Base-by-base conservation (phyloP, 805 yeast species). In the Hanseniaspora clermontiae region DNA sequence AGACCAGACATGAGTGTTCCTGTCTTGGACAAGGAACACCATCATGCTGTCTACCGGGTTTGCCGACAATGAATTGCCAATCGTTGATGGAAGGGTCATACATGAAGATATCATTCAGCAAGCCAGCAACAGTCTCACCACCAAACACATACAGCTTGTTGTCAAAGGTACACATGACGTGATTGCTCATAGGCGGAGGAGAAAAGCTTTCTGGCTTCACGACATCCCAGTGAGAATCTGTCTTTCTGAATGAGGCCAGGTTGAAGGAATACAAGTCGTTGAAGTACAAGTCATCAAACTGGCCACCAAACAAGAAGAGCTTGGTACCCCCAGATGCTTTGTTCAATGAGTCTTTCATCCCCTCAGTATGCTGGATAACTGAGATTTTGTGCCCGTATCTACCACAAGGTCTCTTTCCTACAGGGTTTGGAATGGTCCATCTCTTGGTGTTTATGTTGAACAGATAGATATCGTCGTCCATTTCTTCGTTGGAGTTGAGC, bases 331-430 rank as follows among this genome's bases (percentile, higher is more conserved):
- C 74, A 17, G 78, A 74, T 42, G 79, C 77, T 17, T 38, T 52
- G 10, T 34, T 38, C 6, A 32, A 31, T 14, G n/a, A 20, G 10
- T 51, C 47, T 15, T 31, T 42, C 9, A 39, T 8, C 5, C 38
- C 14, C 17, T 82, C 51, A 11, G 37, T 17, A 12, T 46, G 43
- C 19, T 51, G 77, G 55, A 89, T 81, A 31, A 87, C 91, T 0
- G 85, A 81, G 56, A 93, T 78, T 49, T 95, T 82, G 69, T 91
- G 97, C 14, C 99, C 98, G 68, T 93, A 93, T 59, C 99, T 77
- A 1, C 97, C 98, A 38, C 81, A 72, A 0, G 98, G 98, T 64
- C 87, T 82, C 24, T 75, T 75, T 0, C 91, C 91, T 11, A 72
- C 70, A 0, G 89, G 87, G 59, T 79, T 77, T 60, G 96, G 87